Conservation (phyloP, 1,284 basidiomycete species). For the Ganoderma resinaceum region DNA sequence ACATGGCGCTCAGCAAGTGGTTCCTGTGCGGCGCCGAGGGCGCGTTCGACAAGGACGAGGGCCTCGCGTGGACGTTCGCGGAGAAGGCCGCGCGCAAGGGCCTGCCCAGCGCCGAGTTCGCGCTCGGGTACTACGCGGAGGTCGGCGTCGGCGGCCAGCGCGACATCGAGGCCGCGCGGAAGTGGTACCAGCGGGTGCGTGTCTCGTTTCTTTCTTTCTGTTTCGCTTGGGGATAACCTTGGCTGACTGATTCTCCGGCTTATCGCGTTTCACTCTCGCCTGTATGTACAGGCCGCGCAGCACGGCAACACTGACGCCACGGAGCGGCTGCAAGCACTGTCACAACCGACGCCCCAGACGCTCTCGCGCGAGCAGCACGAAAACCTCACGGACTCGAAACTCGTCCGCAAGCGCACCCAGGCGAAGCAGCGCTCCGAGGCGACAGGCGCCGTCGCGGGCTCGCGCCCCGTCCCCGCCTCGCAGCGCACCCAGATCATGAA, state of each 20-base stretch:
- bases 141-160: constrained; percentile 78
- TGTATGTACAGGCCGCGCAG: constrained; percentile 62
- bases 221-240: background rate
- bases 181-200: constrained; percentile 73
- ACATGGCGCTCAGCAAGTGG: constrained; percentile 97
- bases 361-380: constrained; percentile 86
- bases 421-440: constrained; percentile 77
- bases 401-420: constrained; percentile 85
- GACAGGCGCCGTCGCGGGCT: constrained; percentile 28
- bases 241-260: background rate
- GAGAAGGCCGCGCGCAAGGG: constrained; percentile 88
- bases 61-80: constrained; percentile 88
- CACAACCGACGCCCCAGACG: constrained; percentile 60
- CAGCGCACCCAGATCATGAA: constrained; percentile 41
- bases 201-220: background rate
- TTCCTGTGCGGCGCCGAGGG: constrained; percentile 89
- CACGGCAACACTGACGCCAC: constrained; percentile 85
- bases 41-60: constrained; percentile 89
- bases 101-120: constrained; percentile 88
- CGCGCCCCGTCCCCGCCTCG: constrained; percentile 23
- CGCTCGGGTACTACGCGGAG: constrained; percentile 93
- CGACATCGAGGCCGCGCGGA: constrained; percentile 67
- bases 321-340: constrained; percentile 77
- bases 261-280: background rate
- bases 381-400: constrained; percentile 75